phyloP scores from a whole-genome alignment of 495 filamentous ascomycete species.

The Penicillium diatomitis region DNA sequence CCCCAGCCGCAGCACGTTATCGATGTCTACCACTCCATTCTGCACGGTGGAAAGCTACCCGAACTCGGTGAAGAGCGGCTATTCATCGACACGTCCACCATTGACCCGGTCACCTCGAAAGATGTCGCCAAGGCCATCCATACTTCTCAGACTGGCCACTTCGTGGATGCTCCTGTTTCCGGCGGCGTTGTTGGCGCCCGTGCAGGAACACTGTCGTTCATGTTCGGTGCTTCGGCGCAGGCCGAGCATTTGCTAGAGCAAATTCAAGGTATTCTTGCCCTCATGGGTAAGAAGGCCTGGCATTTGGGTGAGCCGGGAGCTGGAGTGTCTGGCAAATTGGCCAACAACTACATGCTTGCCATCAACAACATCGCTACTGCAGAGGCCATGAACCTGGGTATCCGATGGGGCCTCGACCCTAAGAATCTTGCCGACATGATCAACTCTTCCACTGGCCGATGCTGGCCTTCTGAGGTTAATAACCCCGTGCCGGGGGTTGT shows the following conservation, averaged over 20 bases:
- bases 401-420: slow-evolving; percentile 74
- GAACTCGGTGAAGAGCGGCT: slow-evolving; percentile 42
- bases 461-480: slow-evolving; percentile 88
- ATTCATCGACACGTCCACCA: slow-evolving; percentile 80
- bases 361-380: slow-evolving; percentile 89
- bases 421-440: slow-evolving; percentile 70
- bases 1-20: slow-evolving; percentile 75
- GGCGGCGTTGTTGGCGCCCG: slow-evolving; percentile 77
- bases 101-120: slow-evolving; percentile 69
- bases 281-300: slow-evolving; percentile 75
- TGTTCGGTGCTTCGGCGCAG: slow-evolving; percentile 62
- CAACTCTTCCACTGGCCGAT: slow-evolving; percentile 76
- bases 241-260: slow-evolving; percentile 45
- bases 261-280: slow-evolving; percentile 51
- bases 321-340: slow-evolving; percentile 77
- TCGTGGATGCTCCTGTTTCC: slow-evolving; percentile 77
- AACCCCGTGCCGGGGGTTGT: slow-evolving; percentile 87
- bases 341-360: slow-evolving; percentile 89
- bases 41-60: slow-evolving; percentile 37
- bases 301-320: slow-evolving; percentile 75
- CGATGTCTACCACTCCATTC: slow-evolving; percentile 57
- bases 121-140: slow-evolving; percentile 55
- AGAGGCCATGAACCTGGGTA: slow-evolving; percentile 88
- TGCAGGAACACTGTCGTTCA: slow-evolving; percentile 71
- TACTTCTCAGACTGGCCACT: slow-evolving; percentile 44